These are phyloP conservation scores for Onygena corvina DNA, from an alignment of 2,329 filamentous ascomycete species.

Conservation along the genomic window DNA sequence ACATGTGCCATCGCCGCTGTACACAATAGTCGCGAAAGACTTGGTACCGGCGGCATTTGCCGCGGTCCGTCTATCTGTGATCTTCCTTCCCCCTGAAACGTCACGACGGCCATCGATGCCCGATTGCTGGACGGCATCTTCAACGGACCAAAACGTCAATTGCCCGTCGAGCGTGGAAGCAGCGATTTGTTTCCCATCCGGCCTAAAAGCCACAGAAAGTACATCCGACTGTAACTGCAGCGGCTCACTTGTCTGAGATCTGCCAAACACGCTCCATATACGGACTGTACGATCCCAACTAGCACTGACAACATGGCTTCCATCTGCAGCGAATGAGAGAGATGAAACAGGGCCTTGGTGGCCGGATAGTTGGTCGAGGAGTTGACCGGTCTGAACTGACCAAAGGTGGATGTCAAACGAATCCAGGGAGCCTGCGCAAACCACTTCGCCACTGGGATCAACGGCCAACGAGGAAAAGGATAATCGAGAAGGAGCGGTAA, in stretches of 20 bases:
- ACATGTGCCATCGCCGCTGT: constrained; percentile 85
- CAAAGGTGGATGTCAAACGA: constrained; percentile 97
- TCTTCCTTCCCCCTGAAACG: constrained; percentile 79
- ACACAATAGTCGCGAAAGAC: constrained; percentile 73
- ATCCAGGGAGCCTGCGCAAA: constrained; percentile 87
- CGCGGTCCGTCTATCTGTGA: constrained; percentile 77
- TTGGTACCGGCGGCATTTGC: constrained; percentile 87
- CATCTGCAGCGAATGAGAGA: constrained; percentile 78
- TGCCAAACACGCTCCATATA: constrained; percentile 88
- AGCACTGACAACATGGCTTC: constrained; percentile 70
- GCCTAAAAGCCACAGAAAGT: constrained; percentile 70
- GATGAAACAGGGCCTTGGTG: constrained; percentile 90
- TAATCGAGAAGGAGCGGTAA: constrained; percentile 80
- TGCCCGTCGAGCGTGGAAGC: constrained; percentile 90
- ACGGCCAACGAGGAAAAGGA: constrained; percentile 91
- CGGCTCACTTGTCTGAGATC: constrained; percentile 90
- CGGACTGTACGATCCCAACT: constrained; percentile 95
- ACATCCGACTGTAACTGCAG: constrained; percentile 87
- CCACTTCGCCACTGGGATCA: constrained; percentile 92
- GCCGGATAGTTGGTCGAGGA: constrained; percentile 79
- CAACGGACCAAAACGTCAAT: constrained; percentile 85
- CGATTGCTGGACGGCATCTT: constrained; percentile 72
- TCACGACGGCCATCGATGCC: constrained; percentile 84
- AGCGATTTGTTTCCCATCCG: constrained; percentile 81
- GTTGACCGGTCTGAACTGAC: constrained; percentile 94